phyloP scores from a whole-genome alignment of 352 stramenopile species.

The Globisporangium nodosum region DNA sequence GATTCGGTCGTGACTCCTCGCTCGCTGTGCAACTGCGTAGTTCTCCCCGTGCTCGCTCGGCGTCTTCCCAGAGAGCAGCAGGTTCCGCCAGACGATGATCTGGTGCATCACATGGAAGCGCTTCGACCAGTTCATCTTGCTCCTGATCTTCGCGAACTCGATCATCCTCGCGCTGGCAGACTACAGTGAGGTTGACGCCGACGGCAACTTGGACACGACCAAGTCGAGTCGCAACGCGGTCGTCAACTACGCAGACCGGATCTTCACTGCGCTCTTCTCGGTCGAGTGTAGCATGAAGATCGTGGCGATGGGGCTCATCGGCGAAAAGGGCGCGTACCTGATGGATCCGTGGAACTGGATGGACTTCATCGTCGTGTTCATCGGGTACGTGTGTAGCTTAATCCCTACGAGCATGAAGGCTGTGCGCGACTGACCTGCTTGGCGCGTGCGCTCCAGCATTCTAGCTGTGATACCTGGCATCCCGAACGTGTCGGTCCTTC shows the following conservation, averaged over 20 bases:
- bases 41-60: constrained; percentile 55
- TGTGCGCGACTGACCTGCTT: no score
- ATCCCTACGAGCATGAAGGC: no score
- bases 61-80: constrained; percentile 39
- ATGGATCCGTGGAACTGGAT: constrained; percentile 88
- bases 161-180: constrained; percentile 76
- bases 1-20: neutral
- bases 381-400: constrained; percentile 37
- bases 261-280: constrained; percentile 75
- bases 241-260: constrained; percentile 46
- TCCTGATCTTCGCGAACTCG: constrained; percentile 82
- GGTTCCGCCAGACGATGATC: constrained; percentile 48
- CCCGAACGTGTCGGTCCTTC: constrained; percentile 51
- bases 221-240: constrained; percentile 43
- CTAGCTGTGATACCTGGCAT: constrained; percentile 59
- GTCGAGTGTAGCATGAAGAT: constrained; percentile 90
- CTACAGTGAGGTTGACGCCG: constrained; percentile 49
- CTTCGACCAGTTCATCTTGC: constrained; percentile 82
- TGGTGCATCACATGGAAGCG: constrained; percentile 66
- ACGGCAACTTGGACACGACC: constrained; percentile 35
- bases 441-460: constrained; percentile 23
- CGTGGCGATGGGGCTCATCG: constrained; percentile 74
- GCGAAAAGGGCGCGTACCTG: constrained; percentile 71
- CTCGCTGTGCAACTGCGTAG: constrained; percentile 9
- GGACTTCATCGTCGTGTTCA: constrained; percentile 88